A percentile compares a stretch with the other conserved stretches of the same genome.
Conservation (phyloP, 805 yeast species). For the Starmerella potacharoeniae region DNA sequence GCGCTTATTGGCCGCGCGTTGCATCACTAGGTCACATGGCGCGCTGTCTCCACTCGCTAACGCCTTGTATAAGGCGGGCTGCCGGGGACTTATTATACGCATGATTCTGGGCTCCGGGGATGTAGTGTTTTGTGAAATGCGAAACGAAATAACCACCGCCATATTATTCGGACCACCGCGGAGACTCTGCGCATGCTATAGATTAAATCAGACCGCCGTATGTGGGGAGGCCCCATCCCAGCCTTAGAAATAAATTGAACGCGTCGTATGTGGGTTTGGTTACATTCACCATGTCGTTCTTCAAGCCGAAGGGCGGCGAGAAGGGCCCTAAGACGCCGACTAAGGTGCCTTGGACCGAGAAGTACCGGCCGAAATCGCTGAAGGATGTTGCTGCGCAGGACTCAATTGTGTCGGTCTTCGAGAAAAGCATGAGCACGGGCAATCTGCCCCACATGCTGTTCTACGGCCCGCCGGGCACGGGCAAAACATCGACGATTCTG, state of each 20-base stretch:
- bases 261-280: not conserved
- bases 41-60: too few relatives aligned
- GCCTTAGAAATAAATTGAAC: not conserved
- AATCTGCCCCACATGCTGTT: conserved; percentile 69
- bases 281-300: conserved; percentile 14
- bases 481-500: conserved; percentile 78
- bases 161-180: too few relatives aligned
- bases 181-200: too few relatives aligned
- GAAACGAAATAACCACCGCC: too few relatives aligned
- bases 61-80: too few relatives aligned
- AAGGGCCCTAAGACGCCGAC: conserved; percentile 13
- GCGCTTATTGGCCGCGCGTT: too few relatives aligned
- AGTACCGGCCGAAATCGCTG: conserved; percentile 68
- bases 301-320: conserved; percentile 15
- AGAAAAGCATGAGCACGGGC: conserved; percentile 64
- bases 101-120: too few relatives aligned
- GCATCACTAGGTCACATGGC: too few relatives aligned
- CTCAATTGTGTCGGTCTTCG: conserved; percentile 72
- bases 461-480: conserved; percentile 94
- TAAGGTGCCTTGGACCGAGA: conserved; percentile 24
- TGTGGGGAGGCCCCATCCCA: too few relatives aligned
- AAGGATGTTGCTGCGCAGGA: conserved; percentile 88
- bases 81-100: too few relatives aligned
- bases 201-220: too few relatives aligned
- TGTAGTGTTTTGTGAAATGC: too few relatives aligned